Evolutionary conservation across 352 stramenopile genomes (phyloP).

Genomic region (Phytophthora fragariae): DNA sequence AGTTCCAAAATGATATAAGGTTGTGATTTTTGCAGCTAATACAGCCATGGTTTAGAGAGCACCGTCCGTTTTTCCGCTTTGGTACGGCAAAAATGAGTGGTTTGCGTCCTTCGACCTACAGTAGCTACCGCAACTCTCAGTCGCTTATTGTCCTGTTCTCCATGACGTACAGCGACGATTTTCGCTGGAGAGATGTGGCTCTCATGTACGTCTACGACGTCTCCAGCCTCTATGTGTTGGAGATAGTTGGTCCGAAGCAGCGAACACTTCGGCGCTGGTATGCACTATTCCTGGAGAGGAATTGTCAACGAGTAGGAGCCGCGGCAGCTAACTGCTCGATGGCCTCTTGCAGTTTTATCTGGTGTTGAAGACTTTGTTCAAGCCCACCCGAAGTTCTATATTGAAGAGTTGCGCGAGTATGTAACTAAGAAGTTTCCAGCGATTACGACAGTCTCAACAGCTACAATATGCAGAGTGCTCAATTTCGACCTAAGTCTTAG

Average conservation of each 20-base stretch:
- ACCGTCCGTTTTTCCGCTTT: too few species aligned
- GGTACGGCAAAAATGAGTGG: too few species aligned
- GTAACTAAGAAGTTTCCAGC: background rate
- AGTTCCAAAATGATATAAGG: too few species aligned
- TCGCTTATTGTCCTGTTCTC: too few species aligned
- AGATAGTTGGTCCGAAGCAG: slow-evolving; percentile 8
- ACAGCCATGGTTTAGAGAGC: too few species aligned
- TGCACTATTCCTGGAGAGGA: background rate
- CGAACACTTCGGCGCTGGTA: slow-evolving; percentile 12
- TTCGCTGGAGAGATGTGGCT: slow-evolving; percentile 5
- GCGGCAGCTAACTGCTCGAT: background rate
- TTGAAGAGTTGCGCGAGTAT: slow-evolving; percentile 11
- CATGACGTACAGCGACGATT: slow-evolving; percentile 12
- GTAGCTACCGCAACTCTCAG: too few species aligned
- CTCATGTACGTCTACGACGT: slow-evolving; percentile 15
- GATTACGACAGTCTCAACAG: too few species aligned
- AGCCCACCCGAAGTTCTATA: slow-evolving; percentile 11
- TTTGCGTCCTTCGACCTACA: too few species aligned
- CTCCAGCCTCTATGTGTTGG: background rate
- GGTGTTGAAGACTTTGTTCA: background rate
- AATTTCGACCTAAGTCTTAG: slow-evolving; percentile 5
- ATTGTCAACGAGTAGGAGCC: slow-evolving; percentile 3
- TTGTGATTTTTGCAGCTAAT: too few species aligned
- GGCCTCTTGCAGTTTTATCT: background rate
- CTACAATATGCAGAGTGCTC: too few species aligned